A percentile compares a stretch with the other conserved stretches of the same genome.
phyloP scores from a whole-genome alignment of 139 green algal species.

The Coccomyxa sp. region DNA sequence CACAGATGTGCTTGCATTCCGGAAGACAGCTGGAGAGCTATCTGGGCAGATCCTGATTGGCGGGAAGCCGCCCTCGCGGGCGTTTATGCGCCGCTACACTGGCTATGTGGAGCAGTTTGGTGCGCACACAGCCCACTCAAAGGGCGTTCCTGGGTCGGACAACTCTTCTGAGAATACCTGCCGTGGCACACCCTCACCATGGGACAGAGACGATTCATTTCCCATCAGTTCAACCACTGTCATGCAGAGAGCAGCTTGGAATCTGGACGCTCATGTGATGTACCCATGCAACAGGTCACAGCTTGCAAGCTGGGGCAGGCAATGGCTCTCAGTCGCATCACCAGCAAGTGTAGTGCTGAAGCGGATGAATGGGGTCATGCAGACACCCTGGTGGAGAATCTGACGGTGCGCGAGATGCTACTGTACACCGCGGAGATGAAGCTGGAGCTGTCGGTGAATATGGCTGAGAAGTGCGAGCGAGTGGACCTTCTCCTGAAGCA shows the following conservation, averaged over 20 bases:
- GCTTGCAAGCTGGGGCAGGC: too few relatives aligned
- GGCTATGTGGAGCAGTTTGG: conserved; percentile 52
- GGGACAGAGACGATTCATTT: background rate
- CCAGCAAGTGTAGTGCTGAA: background rate
- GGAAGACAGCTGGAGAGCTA: conserved; percentile 34
- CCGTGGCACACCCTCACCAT: background rate
- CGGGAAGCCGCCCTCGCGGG: conserved; percentile 19
- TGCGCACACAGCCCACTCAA: background rate
- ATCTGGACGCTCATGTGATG: too few relatives aligned
- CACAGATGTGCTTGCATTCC: conserved; percentile 50
- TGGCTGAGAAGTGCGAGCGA: background rate
- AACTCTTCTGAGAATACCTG: background rate
- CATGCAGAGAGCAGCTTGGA: too few relatives aligned
- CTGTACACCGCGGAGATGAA: conserved; percentile 41
- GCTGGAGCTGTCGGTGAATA: background rate
- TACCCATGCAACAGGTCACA: too few relatives aligned
- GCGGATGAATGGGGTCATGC: background rate
- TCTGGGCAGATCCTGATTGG: conserved; percentile 28
- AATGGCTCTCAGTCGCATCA: too few relatives aligned
- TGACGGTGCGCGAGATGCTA: conserved; percentile 36
- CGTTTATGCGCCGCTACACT: conserved; percentile 28
- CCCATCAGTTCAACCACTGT: background rate
- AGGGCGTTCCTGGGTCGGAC: background rate
- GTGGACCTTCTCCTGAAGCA: conserved; percentile 3
- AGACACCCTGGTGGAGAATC: conserved; percentile 26